phyloP scores from a whole-genome alignment of 371 early-diverging fungal genomes.

The Parasitella parasitica region DNA sequence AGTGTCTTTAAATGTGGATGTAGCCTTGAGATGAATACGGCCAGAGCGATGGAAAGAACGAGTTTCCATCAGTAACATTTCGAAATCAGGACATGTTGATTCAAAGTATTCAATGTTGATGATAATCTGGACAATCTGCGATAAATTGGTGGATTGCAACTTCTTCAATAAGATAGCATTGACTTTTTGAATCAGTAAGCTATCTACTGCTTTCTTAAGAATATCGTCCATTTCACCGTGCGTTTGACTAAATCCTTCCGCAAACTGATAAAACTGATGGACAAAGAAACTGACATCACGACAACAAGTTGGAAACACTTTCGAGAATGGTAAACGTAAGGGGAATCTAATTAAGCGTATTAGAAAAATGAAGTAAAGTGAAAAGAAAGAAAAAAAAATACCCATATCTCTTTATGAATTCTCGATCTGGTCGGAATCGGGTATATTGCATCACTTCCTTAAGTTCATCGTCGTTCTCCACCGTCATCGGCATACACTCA shows the following conservation, averaged over 20 bases:
- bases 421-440: slow-evolving; percentile 49
- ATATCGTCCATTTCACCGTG: slow-evolving; percentile 88
- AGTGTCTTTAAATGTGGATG: slow-evolving; percentile 73
- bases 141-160: slow-evolving; percentile 65
- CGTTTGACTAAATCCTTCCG: slow-evolving; percentile 81
- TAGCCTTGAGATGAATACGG: slow-evolving; percentile 68
- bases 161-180: slow-evolving; percentile 70
- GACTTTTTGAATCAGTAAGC: slow-evolving; percentile 72
- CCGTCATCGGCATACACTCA: slow-evolving; percentile 82
- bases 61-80: slow-evolving; percentile 70
- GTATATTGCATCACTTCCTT: slow-evolving; percentile 56
- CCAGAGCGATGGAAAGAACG: slow-evolving; percentile 60
- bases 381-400: no score
- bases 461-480: slow-evolving; percentile 66
- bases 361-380: no score
- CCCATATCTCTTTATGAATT: slow-evolving; percentile 45
- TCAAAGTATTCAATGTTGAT: slow-evolving; percentile 82
- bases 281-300: slow-evolving; percentile 73
- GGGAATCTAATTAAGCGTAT: slow-evolving; percentile 61
- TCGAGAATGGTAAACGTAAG: slow-evolving; percentile 78
- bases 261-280: slow-evolving; percentile 80
- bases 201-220: slow-evolving; percentile 81
- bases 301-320: slow-evolving; percentile 77
- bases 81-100: slow-evolving; percentile 77
- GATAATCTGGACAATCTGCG: slow-evolving; percentile 81